phyloP scores from a whole-genome alignment of 345 rosid species.

The Punica granatum region DNA sequence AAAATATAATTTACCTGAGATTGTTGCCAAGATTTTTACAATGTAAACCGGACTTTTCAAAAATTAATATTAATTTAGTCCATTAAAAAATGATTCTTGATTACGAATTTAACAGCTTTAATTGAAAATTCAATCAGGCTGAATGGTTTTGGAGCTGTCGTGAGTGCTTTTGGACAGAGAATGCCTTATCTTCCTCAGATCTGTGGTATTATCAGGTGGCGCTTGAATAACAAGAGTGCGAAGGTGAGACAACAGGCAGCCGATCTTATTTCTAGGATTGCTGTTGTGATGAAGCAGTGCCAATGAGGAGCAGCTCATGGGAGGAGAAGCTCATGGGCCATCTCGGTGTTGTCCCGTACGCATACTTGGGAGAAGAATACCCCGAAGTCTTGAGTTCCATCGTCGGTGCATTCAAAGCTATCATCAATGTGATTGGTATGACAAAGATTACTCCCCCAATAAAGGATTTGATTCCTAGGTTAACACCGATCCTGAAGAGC shows the following conservation, averaged over 20 bases:
- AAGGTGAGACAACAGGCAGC: conserved; percentile 99
- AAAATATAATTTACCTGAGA: too few species aligned
- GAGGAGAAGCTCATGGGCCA: conserved; percentile 99
- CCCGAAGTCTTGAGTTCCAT: conserved; percentile 98
- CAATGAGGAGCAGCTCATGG: conserved; percentile 98
- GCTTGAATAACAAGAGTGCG: conserved; percentile 95
- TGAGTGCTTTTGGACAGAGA: conserved; percentile 89
- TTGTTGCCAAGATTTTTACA: too few species aligned
- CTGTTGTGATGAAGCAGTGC: conserved; percentile 97
- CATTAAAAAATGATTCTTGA: too few species aligned
- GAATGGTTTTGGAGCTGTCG: conserved; percentile 97
- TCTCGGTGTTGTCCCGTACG: conserved; percentile 93
- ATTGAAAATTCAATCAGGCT: too few species aligned
- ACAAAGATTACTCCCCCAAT: conserved; percentile 99
- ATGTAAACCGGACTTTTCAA: too few species aligned
- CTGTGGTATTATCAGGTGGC: conserved; percentile 99
- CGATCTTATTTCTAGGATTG: conserved; percentile 93
- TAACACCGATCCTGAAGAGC: conserved; percentile 95
- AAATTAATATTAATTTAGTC: too few species aligned
- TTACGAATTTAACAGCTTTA: too few species aligned
- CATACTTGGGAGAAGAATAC: conserved; percentile 94
- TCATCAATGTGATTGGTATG: conserved; percentile 98
- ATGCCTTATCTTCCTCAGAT: conserved; percentile 99
- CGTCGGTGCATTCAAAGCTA: conserved; percentile 93
- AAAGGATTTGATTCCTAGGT: conserved; percentile 92